phyloP scores from a whole-genome alignment of 495 filamentous ascomycete species.

The Xeromyces bisporus region DNA sequence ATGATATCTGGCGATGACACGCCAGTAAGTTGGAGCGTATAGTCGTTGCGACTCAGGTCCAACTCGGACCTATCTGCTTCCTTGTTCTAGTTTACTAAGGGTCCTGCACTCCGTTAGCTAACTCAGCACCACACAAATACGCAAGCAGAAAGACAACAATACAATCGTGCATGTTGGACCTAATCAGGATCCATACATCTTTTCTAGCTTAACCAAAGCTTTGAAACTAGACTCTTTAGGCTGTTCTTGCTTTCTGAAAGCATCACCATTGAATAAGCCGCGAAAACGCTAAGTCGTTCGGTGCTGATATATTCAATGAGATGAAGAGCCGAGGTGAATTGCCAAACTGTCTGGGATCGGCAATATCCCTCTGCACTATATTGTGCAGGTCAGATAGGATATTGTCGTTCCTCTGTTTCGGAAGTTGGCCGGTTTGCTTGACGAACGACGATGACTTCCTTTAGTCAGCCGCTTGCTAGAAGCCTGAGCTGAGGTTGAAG shows the following conservation, averaged over 20 bases:
- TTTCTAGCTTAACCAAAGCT: too few relatives aligned
- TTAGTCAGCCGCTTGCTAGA: slow-evolving; percentile 69
- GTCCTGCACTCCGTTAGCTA: slow-evolving; percentile 40
- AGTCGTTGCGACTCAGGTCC: too few relatives aligned
- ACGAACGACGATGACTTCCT: slow-evolving; percentile 56
- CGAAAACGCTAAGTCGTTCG: too few relatives aligned
- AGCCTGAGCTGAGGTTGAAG: slow-evolving; percentile 64
- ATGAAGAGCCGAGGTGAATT: too few relatives aligned
- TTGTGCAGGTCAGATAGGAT: slow-evolving; percentile 71
- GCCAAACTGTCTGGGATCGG: slow-evolving; percentile 76
- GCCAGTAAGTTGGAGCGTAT: too few relatives aligned
- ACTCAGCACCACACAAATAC: not conserved
- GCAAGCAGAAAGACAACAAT: not conserved
- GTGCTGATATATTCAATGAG: too few relatives aligned
- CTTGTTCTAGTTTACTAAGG: slow-evolving; percentile 53
- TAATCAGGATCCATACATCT: too few relatives aligned
- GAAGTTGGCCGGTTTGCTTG: slow-evolving; percentile 66
- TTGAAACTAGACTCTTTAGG: too few relatives aligned
- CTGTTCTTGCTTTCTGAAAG: too few relatives aligned
- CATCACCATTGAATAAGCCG: too few relatives aligned
- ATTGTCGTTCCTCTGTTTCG: slow-evolving; percentile 64
- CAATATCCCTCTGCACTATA: slow-evolving; percentile 68
- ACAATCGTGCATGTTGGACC: slow-evolving; percentile 55
- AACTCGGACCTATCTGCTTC: slow-evolving; percentile 61
- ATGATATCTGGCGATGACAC: too few relatives aligned